A percentile compares a stretch with the other conserved stretches of the same genome.
Conservation (phyloP, 169 alveolate genomes). For the Perkinsus olseni region DNA sequence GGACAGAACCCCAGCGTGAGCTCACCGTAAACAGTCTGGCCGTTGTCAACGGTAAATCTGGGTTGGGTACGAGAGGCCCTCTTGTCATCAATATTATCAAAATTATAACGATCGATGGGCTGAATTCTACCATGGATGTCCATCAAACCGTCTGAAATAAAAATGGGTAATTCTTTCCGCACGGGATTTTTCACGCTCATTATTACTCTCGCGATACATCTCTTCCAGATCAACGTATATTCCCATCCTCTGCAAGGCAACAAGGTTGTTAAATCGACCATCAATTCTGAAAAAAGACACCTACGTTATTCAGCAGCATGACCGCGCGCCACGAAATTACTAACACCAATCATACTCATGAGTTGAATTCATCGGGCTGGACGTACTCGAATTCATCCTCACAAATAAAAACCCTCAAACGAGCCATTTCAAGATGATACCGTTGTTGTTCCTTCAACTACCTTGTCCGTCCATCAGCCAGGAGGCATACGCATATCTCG, state of each 20-base stretch:
- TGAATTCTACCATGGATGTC: neutral
- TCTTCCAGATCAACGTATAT: neutral
- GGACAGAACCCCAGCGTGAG: too few relatives aligned
- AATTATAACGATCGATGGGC: neutral
- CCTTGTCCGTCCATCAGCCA: neutral
- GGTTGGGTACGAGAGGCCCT: neutral
- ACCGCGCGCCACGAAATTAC: too few relatives aligned
- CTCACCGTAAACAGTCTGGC: neutral
- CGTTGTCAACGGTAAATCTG: neutral
- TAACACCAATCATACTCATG: too few relatives aligned
- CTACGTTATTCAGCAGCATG: too few relatives aligned
- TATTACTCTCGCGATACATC: neutral
- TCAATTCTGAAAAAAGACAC: neutral
- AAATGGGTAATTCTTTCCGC: neutral
- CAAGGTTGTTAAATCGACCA: neutral
- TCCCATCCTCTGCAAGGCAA: neutral
- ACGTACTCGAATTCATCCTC: too few relatives aligned
- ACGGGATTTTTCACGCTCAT: neutral
- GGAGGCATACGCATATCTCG: neutral
- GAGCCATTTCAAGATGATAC: too few relatives aligned
- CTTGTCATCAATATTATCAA: neutral
- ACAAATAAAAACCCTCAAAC: too few relatives aligned
- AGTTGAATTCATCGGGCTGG: too few relatives aligned
- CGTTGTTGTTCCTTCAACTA: neutral
- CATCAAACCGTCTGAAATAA: neutral